Base-by-base conservation (phyloP, 2,329 filamentous ascomycete genomes). In the Nakataea oryzae region DNA sequence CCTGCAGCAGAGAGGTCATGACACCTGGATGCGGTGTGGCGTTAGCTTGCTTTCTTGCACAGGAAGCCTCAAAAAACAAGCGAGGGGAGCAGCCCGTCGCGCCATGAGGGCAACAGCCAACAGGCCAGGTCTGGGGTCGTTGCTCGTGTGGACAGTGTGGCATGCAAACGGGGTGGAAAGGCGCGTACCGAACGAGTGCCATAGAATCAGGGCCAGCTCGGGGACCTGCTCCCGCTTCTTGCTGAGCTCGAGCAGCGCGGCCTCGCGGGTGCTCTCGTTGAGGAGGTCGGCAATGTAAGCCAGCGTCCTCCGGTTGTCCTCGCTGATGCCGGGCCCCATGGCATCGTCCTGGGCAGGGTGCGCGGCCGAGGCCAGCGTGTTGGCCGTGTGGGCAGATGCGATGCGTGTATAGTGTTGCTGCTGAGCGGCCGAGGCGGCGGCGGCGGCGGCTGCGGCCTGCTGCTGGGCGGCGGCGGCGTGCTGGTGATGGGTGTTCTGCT, bases 191-290 rank as follows among this genome's bases (percentile, higher is more conserved):
- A 97, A 97, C 3, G 93, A 97, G 75, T 99, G 95, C 95, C 95
- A 99, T 65, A 99, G 81, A 65, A 99, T 96, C 69, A 99, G 80
- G 58, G 95, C 95, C 64, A 99, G 81, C 78, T 99, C 95, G 0
- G 95, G 93, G 21, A 99, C 95, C 76, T 97, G 95, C 76, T 99
- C 95, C 63, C 95, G 83, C 83, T 99, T 99, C 81, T 99, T 99
- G 78, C 93, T 97, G 60, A 99, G 82, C 75, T 99, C 95, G 71
- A 99, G 82, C 62, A 99, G 81, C 59, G 95, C 95, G 5, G 91
- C 88, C 78, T 97, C 95, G 65, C 95, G 85, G 30, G 92, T 93
- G 69, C 83, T 86, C 66, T 93, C 90, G 73, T 92, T 93, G 72
- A 97, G 83, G 63, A 97, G 82, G 73, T 97, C 93, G 62, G 93